Conservation (phyloP, 2,329 filamentous ascomycete genomes). For the Botrytis sinoallii region DNA sequence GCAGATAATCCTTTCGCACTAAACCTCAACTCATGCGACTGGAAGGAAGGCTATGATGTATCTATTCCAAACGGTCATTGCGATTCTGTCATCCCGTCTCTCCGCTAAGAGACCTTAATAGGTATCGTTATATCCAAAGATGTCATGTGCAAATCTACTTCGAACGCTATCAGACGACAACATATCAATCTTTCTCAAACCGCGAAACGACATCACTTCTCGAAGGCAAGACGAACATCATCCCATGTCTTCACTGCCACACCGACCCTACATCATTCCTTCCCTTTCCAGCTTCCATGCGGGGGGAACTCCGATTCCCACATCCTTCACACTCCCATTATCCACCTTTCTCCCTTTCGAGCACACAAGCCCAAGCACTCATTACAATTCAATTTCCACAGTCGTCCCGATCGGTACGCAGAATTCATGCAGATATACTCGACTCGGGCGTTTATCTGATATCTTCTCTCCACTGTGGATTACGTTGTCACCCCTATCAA, state of each 20-base stretch:
- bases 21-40: background rate
- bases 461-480: background rate
- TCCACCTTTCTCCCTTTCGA: background rate
- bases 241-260: slow-evolving; percentile 7
- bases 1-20: background rate
- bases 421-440: slow-evolving; percentile 5
- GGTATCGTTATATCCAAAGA: background rate
- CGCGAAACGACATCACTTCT: background rate
- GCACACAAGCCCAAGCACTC: background rate
- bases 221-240: background rate
- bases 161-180: slow-evolving; percentile 1
- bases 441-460: background rate
- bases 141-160: background rate
- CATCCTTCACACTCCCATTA: background rate
- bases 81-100: background rate
- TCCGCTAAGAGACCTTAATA: background rate
- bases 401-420: background rate
- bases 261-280: background rate
- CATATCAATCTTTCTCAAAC: slow-evolving; percentile 3
- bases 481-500: background rate
- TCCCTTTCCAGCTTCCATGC: background rate
- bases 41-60: background rate
- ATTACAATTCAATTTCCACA: background rate
- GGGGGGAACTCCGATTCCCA: background rate
- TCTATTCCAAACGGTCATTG: slow-evolving; percentile 11